These are phyloP conservation scores for Magnusiomyces tetraspermus DNA, from an alignment of 1,139 yeast genomes.

Conservation along the genomic window DNA sequence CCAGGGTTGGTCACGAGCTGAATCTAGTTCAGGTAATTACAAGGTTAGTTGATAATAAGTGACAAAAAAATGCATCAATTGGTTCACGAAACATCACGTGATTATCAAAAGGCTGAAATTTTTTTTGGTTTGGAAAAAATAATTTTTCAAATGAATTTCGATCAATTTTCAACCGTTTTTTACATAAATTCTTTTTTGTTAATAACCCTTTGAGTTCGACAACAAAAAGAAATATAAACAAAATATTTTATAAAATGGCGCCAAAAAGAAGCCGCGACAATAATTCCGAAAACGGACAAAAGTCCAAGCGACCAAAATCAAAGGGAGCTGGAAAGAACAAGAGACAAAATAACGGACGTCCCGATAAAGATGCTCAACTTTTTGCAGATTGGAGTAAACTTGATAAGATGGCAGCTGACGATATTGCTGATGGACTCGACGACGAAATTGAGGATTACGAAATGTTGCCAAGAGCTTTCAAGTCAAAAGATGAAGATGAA, in stretches of 20 bases:
- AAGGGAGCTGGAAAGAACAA: not conserved
- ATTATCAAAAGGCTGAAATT: not conserved
- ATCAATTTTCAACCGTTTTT: not conserved
- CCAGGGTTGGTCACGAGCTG: no score
- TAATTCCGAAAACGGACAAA: not conserved
- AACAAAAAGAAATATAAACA: no score
- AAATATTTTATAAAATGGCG: not conserved
- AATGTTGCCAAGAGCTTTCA: conserved; percentile 25
- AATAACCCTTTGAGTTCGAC: no score
- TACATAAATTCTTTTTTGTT: not conserved
- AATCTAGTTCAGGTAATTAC: no score
- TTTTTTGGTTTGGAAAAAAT: not conserved
- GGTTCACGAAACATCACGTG: not conserved
- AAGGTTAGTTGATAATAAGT: not conserved
- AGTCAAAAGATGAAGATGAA: conserved; percentile 33
- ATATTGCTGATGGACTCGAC: conserved; percentile 4
- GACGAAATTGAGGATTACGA: conserved; percentile 31
- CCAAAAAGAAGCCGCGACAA: not conserved
- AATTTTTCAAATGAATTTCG: no score
- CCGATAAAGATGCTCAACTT: not conserved
- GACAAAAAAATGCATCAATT: not conserved
- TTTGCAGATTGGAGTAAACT: conserved; percentile 1
- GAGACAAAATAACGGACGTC: not conserved
- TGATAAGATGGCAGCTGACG: not conserved
- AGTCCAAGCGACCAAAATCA: not conserved